Base-by-base conservation (phyloP, 2,329 filamentous ascomycete genomes). In the Reticulascus tulasneorum region DNA sequence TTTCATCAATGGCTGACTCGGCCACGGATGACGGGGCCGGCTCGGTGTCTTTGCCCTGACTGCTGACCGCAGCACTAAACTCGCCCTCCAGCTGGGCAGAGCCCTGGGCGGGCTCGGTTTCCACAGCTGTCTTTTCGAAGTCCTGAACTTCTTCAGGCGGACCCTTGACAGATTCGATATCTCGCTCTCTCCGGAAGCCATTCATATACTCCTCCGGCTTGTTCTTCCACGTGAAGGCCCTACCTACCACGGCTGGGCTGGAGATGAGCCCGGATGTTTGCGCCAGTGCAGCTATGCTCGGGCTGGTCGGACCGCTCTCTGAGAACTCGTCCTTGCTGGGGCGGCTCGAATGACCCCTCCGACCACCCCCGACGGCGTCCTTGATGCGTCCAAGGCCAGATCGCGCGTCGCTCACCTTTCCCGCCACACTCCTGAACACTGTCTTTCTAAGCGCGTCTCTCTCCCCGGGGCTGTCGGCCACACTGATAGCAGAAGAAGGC, bases 371-470 rank as follows among this genome's bases (percentile, higher is more conserved):
- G 23, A 95, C 84, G 4, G 82, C 87, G 54, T 91, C 88, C 53
- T 90, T 90, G 56, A 96, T 89, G 23, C 86, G 81, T 2, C 85
- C 86, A 37, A 95, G 73, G 1, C 89, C 88, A 37, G 84, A 88
- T 29, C 84, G 81, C 29, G 88, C 86, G 59, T 94, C 88, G 44
- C 77, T 85, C 55, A 86, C 84, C 47, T 84, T 84, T 6, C 78
- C 86, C 3, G 84, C 84, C 12, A 93, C 86, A 42, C 82, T 85
- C 56, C 86, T 93, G 58, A 90, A 84, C 12, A 88, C 75, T 0
- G 77, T 76, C 47, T 75, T 81, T 20, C 81, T 76, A 17, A 78
- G 56, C 12, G 76, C 73, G 45, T 79, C 76, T 38, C 70, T 77
- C 19, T 79, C 77, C 13, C 56, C 62, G 0, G 67, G 58, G 28